Evolutionary conservation across 352 stramenopile species (phyloP).

Genomic region (Globisporangium parvum): DNA sequence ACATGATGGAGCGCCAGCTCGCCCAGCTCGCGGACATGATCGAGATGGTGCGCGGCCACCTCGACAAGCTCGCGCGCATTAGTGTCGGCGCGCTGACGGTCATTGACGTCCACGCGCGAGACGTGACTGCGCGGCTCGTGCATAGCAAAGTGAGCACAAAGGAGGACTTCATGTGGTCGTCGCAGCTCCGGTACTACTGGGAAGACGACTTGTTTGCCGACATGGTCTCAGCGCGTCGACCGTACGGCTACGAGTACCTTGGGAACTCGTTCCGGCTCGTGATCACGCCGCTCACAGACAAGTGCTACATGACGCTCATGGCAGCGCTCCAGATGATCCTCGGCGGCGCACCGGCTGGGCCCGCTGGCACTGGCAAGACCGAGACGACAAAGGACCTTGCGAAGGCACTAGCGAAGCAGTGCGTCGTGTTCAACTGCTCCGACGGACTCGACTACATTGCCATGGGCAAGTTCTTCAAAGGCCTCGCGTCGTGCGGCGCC

Average conservation of each 20-base stretch:
- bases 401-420: slow-evolving; percentile 93
- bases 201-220: slow-evolving; percentile 77
- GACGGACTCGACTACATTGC: slow-evolving; percentile 94
- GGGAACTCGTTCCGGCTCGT: slow-evolving; percentile 93
- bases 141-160: slow-evolving; percentile 80
- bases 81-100: slow-evolving; percentile 92
- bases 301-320: slow-evolving; percentile 96
- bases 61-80: slow-evolving; percentile 89
- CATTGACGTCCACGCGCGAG: slow-evolving; percentile 93
- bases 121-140: slow-evolving; percentile 88
- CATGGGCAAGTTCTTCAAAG: slow-evolving; percentile 94
- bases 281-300: slow-evolving; percentile 94
- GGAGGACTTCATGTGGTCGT: slow-evolving; percentile 93
- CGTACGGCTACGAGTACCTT: slow-evolving; percentile 94
- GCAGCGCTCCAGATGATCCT: slow-evolving; percentile 93
- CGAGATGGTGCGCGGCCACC: slow-evolving; percentile 82
- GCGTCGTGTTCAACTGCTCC: slow-evolving; percentile 95
- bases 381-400: slow-evolving; percentile 93
- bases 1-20: slow-evolving; percentile 89
- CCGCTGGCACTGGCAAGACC: slow-evolving; percentile 92
- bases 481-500: slow-evolving; percentile 87
- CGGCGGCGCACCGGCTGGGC: slow-evolving; percentile 87
- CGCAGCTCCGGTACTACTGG: slow-evolving; percentile 96
- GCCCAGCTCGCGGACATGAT: slow-evolving; percentile 94
- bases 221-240: slow-evolving; percentile 88